phyloP scores from a whole-genome alignment of 768 basidiomycete genomes.

The Boletus patriciae region DNA sequence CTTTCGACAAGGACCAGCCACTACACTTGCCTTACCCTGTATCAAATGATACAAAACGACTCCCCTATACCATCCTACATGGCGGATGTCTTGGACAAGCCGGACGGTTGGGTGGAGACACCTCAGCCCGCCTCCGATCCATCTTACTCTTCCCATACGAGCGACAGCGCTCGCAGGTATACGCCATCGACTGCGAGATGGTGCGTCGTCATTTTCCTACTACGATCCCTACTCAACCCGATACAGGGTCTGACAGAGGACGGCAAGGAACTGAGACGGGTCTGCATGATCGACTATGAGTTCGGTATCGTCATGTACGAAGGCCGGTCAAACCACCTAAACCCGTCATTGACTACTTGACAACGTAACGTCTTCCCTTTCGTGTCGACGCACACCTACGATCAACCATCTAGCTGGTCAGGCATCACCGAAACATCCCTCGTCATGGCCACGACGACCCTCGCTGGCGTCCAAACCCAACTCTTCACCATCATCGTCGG shows the following conservation, averaged over 20 bases:
- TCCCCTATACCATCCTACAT: constrained; percentile 89
- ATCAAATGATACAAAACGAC: constrained; percentile 93
- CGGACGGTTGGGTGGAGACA: constrained; percentile 80
- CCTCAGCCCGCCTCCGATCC: constrained; percentile 44
- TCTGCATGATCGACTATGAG: constrained; percentile 79
- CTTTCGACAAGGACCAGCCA: constrained; percentile 61
- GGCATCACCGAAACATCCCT: constrained; percentile 87
- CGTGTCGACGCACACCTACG: neutral
- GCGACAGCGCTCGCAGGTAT: constrained; percentile 49
- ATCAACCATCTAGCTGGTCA: no score
- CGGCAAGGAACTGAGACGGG: no score
- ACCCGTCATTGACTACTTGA: constrained; percentile 90
- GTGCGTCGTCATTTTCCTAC: constrained; percentile 41
- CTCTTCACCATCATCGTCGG: constrained; percentile 61
- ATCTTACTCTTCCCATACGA: constrained; percentile 32
- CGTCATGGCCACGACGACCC: constrained; percentile 68
- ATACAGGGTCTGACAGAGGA: constrained; percentile 81
- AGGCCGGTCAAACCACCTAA: constrained; percentile 85
- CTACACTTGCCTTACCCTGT: constrained; percentile 71
- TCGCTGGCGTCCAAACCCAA: constrained; percentile 58
- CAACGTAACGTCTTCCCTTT: constrained; percentile 51
- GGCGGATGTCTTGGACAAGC: constrained; percentile 64
- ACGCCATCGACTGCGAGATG: constrained; percentile 98
- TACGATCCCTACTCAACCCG: neutral
- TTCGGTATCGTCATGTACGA: constrained; percentile 62